Evolutionary conservation across 345 rosid species (phyloP), one percentile per base, ranked within the genome.

Genomic region (Raphanus raphanistrum): DNA sequence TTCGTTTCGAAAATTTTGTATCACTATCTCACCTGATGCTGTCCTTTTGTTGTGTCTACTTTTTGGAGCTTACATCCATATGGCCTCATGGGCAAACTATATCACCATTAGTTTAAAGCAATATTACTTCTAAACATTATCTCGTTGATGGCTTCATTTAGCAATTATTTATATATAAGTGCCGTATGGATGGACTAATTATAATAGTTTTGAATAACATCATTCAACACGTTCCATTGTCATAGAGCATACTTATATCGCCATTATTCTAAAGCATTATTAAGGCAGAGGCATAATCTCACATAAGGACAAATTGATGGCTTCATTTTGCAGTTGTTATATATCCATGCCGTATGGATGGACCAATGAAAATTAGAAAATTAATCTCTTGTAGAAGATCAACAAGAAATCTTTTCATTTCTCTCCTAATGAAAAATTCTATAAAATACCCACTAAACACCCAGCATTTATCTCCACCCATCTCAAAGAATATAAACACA

Each of bases 31-130:
- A 48, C 54, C 54, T 48, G 17, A n/a, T 48, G 54, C 17, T 48
- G 2, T 48, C 54, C 54, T 48, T 25, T 94, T 72, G 71, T 89
- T 68, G 96, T 89, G 36, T 86, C 93, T 21, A 21, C 21, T 21
- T 21, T 21, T 21, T 21, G 21, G 21, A 21, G 21, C 21, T 21
- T 21, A 21, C 21, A 21, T 21, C 21, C 21, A 21, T 21, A 21
- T 21, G 21, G 21, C 21, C 21, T 21, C 21, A 21, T 45, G 52
- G n/a, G 16, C 15, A 45, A 45, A 45, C 52, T 45, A 45, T 45
- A 45, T 45, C 16, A 12, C 52, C 52, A 43, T 43, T 12, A 43
- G 52, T 43, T 43, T 43, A 43, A 43, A 35, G 2, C 41, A 35
- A 7, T 35, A 35, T 35, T 33, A 33, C 36, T 6, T 33, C 36